Conservation (phyloP, 225 moss, liverwort and hornwort species). For the Marchantia paleacea region DNA sequence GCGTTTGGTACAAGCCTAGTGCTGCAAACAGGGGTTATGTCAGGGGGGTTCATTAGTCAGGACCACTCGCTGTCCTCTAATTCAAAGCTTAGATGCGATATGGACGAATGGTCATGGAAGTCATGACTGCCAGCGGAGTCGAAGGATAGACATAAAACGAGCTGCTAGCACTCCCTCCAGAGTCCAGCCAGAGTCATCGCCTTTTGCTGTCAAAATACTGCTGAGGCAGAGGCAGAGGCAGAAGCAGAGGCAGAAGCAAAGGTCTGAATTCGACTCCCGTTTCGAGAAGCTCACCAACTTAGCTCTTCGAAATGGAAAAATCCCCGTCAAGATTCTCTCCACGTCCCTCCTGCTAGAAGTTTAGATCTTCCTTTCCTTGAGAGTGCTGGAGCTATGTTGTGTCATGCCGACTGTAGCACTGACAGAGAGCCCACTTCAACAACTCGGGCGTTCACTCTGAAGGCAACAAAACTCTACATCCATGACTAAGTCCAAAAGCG, state of each 20-base stretch:
- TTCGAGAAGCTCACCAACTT: not conserved
- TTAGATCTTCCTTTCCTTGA: too few relatives aligned
- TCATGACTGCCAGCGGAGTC: not conserved
- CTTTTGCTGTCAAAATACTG: not conserved
- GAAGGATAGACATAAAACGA: not conserved
- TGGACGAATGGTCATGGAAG: not conserved
- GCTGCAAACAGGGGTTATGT: not conserved
- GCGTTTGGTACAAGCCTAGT: too few relatives aligned
- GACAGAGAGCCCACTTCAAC: too few relatives aligned
- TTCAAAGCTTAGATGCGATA: not conserved
- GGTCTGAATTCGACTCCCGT: not conserved
- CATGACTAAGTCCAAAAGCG: too few relatives aligned
- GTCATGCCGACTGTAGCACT: too few relatives aligned
- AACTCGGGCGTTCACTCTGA: too few relatives aligned
- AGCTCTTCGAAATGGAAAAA: not conserved
- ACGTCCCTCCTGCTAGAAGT: too few relatives aligned
- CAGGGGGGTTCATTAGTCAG: not conserved
- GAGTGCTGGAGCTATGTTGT: too few relatives aligned
- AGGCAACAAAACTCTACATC: too few relatives aligned
- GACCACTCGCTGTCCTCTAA: not conserved
- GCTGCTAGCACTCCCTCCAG: too few relatives aligned
- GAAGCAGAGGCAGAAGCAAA: not conserved
- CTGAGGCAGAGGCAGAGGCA: not conserved
- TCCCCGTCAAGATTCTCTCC: too few relatives aligned
- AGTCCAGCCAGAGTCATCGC: not conserved